Base-by-base conservation (phyloP, 352 stramenopile species). In the Globisporangium spinosum region DNA sequence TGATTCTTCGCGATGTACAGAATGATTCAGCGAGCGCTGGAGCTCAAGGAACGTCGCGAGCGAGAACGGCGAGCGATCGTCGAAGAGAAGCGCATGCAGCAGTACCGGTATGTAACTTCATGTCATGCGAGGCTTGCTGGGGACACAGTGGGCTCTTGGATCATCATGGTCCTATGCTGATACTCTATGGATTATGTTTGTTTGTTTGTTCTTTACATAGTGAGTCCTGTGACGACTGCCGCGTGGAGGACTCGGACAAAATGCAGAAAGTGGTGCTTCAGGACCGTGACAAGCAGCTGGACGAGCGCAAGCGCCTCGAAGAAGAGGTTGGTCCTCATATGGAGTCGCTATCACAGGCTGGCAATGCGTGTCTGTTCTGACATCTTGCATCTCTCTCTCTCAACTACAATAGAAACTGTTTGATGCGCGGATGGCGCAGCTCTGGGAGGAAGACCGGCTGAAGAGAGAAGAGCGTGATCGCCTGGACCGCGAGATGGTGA, bases 391-490 rank as follows among this genome's bases (percentile, higher is more conserved):
- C 5, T 22, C 15, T 55, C 13, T 20, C 23, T 43, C 6, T 25
- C 29, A 32, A 32, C 29, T 32, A 32, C 29, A 32, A 32, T 32
- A 32, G 82, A 74, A 68, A 49, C 63, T 74, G 22, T 64, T 78
- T 22, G 85, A 93, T 54, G 58, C 58, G 27, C 70, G 72, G 58
- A 92, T 94, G 85, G 80, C 83, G 7, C 74, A 87, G 65, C 71
- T 94, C 12, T 94, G 85, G 83, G 80, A 81, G 29, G 78, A 85
- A 35, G 85, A 94, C 63, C 82, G 82, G 9, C 71, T 84, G 22
- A 89, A 90, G 72, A 94, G 91, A 70, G 85, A 94, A 40, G 79
- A 87, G 29, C 80, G 83, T 34, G 83, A 94, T 3, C 81, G 77
- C 1, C 38, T 65, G 54, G 85, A 94, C 58, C 62, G 72, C 25